A percentile compares a stretch with the other conserved stretches of the same genome.
These are phyloP conservation scores for Didymella pinodella DNA, from an alignment of 2,329 filamentous ascomycete genomes.

Conservation along the genomic window DNA sequence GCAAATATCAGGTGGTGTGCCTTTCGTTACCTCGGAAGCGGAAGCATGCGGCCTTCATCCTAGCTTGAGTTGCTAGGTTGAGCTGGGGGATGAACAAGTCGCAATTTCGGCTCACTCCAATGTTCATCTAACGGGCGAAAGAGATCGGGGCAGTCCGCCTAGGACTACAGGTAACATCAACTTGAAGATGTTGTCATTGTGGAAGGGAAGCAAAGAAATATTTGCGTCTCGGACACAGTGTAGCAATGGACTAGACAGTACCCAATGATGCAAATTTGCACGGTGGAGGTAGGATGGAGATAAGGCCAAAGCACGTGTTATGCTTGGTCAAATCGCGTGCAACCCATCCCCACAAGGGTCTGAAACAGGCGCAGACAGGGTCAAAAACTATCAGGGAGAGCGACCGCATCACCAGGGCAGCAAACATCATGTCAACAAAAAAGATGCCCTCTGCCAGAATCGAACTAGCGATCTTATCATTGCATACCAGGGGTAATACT, in stretches of 20 bases:
- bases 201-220: background rate
- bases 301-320: background rate
- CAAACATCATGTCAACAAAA: constrained; percentile 14
- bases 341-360: background rate
- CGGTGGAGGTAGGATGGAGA: background rate
- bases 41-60: constrained; percentile 14
- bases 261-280: background rate
- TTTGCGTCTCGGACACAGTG: background rate
- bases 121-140: constrained; percentile 24
- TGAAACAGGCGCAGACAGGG: background rate
- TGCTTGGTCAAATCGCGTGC: background rate
- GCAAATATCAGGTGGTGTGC: constrained; percentile 25
- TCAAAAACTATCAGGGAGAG: background rate
- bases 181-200: background rate
- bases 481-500: constrained; percentile 34
- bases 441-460: constrained; percentile 47
- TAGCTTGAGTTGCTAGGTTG: constrained; percentile 22
- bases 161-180: background rate
- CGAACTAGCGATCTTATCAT: constrained; percentile 52
- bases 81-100: constrained; percentile 28
- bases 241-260: background rate
- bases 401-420: background rate
- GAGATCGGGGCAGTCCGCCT: constrained; percentile 10
- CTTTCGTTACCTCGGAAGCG: constrained; percentile 19
- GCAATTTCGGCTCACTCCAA: constrained; percentile 38